Conservation (phyloP, 768 basidiomycete genomes). For the Suillus hirtellus region DNA sequence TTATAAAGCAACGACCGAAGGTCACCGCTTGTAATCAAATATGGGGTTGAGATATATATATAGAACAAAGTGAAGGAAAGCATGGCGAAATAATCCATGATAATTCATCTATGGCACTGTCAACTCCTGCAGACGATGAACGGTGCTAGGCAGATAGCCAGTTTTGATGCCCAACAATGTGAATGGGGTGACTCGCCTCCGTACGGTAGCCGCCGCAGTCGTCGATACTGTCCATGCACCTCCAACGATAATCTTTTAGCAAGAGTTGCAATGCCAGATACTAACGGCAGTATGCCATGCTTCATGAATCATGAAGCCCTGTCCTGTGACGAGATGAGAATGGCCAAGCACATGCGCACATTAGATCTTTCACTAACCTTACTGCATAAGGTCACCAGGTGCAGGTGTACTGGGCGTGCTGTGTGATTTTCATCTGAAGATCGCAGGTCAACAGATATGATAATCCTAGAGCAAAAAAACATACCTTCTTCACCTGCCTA, state of each 20-base stretch:
- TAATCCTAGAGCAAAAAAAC: conserved; percentile 3
- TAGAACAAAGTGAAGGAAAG: conserved; percentile 24
- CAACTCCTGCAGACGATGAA: conserved; percentile 93
- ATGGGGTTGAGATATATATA: conserved; percentile 16
- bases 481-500: conserved; percentile 93
- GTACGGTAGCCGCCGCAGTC: conserved; percentile 95
- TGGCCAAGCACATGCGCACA: neutral
- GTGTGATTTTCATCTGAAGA: conserved; percentile 80
- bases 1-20: too few relatives aligned
- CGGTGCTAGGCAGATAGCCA: conserved; percentile 57
- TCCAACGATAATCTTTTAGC: conserved; percentile 95
- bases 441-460: conserved; percentile 12
- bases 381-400: conserved; percentile 79
- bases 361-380: conserved; percentile 59
- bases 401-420: conserved; percentile 97
- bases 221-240: conserved; percentile 99
- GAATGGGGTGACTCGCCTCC: conserved; percentile 63
- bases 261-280: conserved; percentile 95
- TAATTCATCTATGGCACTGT: conserved; percentile 72
- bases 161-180: neutral
- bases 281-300: conserved; percentile 92
- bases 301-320: conserved; percentile 61
- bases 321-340: conserved; percentile 55
- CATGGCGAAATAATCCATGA: conserved; percentile 15
- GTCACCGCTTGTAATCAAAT: too few relatives aligned